Base-by-base conservation (phyloP, 1,284 basidiomycete species). In the Ceratobasidium sp. region DNA sequence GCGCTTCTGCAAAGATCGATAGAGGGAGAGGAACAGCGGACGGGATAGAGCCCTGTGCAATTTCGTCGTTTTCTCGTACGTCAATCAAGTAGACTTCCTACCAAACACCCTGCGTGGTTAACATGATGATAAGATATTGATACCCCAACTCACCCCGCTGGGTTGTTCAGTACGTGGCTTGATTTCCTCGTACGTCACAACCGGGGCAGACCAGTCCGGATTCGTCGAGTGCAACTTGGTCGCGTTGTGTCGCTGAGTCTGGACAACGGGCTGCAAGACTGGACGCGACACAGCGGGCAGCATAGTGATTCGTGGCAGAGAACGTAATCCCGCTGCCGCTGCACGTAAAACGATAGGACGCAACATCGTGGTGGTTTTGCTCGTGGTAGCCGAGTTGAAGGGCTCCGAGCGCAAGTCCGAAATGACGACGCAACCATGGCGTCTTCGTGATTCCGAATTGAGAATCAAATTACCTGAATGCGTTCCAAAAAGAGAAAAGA, bases 11-110 rank as follows among this genome's bases (percentile, higher is more conserved):
- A 71, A 99, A 89, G 25, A 89, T 88, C 3, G 94, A 94, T 29
- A 99, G 89, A 6, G 98, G 97, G 15, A 99, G 86, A 83, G 97
- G 97, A 81, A 99, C 96, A 5, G 97, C 90, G 13, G 95, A 96
- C 2, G 98, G 98, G 81, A 99, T 98, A 82, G 94, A 94, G 37
- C 98, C 97, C 83, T 97, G 94, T 1, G 93, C 89, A 46, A 97
- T 95, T 84, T 99, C 98, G 80, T 95, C 91, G 2, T 93, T 93
- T 84, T 99, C 98, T 43, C 98, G 92, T 7, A 99, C 97, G 83
- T 99, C 95, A 77, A 97, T 90, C 71, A 97, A 81, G 82, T 93
- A 94, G n/a, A 91, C 86, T 79, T 94, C 87, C 95, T 97, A 46
- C 19, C 40, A 29, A 64, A 52, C 61, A 51, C 40, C 70, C 77